Percentiles rank a stretch among this genome's conserved stretches.
These are phyloP conservation scores for Pythium plurisporium DNA, from an alignment of 352 stramenopile species.

Conservation along the genomic window DNA sequence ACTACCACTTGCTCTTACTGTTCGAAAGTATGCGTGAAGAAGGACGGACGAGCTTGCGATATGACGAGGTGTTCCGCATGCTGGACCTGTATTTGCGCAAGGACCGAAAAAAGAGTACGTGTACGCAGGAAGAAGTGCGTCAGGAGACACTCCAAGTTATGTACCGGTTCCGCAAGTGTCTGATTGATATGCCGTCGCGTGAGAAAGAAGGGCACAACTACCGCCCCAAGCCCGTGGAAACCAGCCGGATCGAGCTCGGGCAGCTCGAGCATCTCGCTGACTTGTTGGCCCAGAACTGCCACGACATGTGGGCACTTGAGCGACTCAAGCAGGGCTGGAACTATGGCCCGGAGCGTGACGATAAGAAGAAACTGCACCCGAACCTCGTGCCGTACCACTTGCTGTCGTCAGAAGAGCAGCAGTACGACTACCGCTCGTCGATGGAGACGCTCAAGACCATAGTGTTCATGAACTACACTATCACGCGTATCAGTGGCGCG, in stretches of 20 bases:
- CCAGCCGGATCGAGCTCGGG: slow-evolving; percentile 60
- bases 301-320: slow-evolving; percentile 85
- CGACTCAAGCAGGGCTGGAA: slow-evolving; percentile 83
- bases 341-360: slow-evolving; percentile 65
- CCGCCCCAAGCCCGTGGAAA: slow-evolving; percentile 80
- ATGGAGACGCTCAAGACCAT: slow-evolving; percentile 88
- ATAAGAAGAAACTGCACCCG: slow-evolving; percentile 68
- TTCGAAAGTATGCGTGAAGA: slow-evolving; percentile 75
- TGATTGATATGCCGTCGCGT: slow-evolving; percentile 87
- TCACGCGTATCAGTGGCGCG: slow-evolving; percentile 41
- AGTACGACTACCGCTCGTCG: slow-evolving; percentile 83
- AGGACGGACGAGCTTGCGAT: slow-evolving; percentile 67
- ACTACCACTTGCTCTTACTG: slow-evolving; percentile 78
- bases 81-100: slow-evolving; percentile 80
- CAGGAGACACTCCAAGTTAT: slow-evolving; percentile 81
- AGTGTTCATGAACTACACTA: slow-evolving; percentile 85
- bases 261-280: slow-evolving; percentile 69
- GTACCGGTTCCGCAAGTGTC: slow-evolving; percentile 84
- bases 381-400: slow-evolving; percentile 83
- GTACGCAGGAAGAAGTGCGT: slow-evolving; percentile 66
- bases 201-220: slow-evolving; percentile 89
- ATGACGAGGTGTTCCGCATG: slow-evolving; percentile 84
- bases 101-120: slow-evolving; percentile 63
- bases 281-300: slow-evolving; percentile 78
- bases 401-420: slow-evolving; percentile 75